phyloP scores from a whole-genome alignment of 768 basidiomycete species.

The Boletus insuetus region DNA sequence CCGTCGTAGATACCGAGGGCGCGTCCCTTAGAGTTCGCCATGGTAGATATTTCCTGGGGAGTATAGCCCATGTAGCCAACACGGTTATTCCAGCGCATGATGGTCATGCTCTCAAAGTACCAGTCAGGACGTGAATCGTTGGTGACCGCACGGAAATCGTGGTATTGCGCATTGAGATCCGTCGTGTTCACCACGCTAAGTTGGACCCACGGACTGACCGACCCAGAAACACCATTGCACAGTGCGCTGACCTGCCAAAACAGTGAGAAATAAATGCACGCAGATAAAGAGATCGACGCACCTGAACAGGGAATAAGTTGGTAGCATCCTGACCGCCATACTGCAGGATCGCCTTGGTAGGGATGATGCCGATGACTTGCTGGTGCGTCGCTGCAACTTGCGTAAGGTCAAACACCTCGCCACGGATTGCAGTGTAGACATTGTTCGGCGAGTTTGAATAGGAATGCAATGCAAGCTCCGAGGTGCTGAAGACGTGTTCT shows the following conservation, averaged over 20 bases:
- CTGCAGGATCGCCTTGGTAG: constrained; percentile 68
- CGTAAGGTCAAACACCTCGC: constrained; percentile 92
- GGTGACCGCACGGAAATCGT: constrained; percentile 90
- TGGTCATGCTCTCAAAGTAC: constrained; percentile 95
- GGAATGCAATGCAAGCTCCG: constrained; percentile 77
- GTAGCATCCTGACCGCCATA: constrained; percentile 81
- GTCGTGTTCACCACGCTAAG: constrained; percentile 70
- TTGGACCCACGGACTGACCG: constrained; percentile 80
- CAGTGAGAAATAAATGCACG: neutral
- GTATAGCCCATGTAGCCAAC: constrained; percentile 88
- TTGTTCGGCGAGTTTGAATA: constrained; percentile 61
- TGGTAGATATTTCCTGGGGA: constrained; percentile 66
- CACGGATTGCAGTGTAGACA: constrained; percentile 80
- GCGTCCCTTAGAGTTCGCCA: constrained; percentile 53
- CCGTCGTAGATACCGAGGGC: constrained; percentile 85
- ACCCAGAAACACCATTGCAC: constrained; percentile 81
- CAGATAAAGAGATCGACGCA: constrained; percentile 28
- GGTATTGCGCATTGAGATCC: constrained; percentile 77
- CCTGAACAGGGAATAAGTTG: constrained; percentile 91
- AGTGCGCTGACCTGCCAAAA: constrained; percentile 75
- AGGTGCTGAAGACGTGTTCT: constrained; percentile 82
- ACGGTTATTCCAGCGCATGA: constrained; percentile 87
- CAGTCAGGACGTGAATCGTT: constrained; percentile 95
- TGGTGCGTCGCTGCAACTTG: constrained; percentile 63
- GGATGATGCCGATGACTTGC: constrained; percentile 65